Conservation (phyloP, 805 yeast genomes). For the Metschnikowia colocasiae region DNA sequence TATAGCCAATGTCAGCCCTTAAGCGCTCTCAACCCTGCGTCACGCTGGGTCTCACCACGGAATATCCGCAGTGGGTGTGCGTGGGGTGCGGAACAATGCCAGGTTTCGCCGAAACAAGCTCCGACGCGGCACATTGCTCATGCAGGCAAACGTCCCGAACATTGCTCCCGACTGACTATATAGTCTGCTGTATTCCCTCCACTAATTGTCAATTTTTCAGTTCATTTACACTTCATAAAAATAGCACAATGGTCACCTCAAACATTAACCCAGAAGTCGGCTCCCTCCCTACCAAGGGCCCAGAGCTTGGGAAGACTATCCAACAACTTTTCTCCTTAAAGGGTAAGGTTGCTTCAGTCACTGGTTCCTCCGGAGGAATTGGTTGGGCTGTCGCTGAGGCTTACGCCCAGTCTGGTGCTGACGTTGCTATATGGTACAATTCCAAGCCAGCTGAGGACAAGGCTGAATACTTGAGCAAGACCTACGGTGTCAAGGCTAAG, state of each 20-base stretch:
- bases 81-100: slow-evolving; percentile 3
- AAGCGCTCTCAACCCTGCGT: background rate
- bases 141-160: slow-evolving; percentile 4
- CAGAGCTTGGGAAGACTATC: slow-evolving; percentile 49
- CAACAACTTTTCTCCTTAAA: slow-evolving; percentile 71
- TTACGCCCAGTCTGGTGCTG: slow-evolving; percentile 84
- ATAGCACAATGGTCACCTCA: slow-evolving; percentile 15
- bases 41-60: background rate
- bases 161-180: slow-evolving; percentile 6
- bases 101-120: slow-evolving; percentile 5
- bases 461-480: slow-evolving; percentile 42
- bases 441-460: slow-evolving; percentile 56
- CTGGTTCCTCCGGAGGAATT: slow-evolving; percentile 85
- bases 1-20: background rate
- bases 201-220: background rate
- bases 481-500: slow-evolving; percentile 57
- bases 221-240: slow-evolving; percentile 1
- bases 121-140: slow-evolving; percentile 5
- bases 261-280: slow-evolving; percentile 35
- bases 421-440: slow-evolving; percentile 64
- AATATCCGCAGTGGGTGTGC: background rate
- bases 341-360: slow-evolving; percentile 78
- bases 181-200: slow-evolving; percentile 1
- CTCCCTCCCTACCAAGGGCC: slow-evolving; percentile 42
- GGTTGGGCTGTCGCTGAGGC: slow-evolving; percentile 82